Percentiles rank a stretch among this genome's conserved stretches.
Evolutionary conservation across 1,139 yeast genomes (phyloP).

Genomic region (Torulaspora globosa): DNA sequence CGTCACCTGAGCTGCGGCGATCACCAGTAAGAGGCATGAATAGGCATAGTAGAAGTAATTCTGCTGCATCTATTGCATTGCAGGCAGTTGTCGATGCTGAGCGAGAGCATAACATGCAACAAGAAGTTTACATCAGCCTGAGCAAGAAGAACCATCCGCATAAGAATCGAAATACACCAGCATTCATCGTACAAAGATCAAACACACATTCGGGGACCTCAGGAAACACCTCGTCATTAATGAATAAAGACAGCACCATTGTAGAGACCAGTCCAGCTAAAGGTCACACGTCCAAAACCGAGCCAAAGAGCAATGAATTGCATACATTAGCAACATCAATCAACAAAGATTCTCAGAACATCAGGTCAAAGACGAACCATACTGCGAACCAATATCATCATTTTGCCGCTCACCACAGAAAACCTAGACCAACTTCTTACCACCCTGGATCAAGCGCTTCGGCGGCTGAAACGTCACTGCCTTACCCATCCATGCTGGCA

Average conservation of each 20-base stretch:
- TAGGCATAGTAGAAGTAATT: slow-evolving; percentile 33
- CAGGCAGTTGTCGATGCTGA: slow-evolving; percentile 65
- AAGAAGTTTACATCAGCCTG: slow-evolving; percentile 5
- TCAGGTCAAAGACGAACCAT: not conserved
- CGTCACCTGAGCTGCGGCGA: slow-evolving; percentile 24
- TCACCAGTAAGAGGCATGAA: slow-evolving; percentile 22
- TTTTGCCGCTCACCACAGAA: slow-evolving; percentile 41
- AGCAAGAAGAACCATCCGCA: slow-evolving; percentile 7
- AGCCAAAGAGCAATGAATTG: not conserved
- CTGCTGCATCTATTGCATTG: slow-evolving; percentile 58
- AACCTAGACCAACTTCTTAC: slow-evolving; percentile 76
- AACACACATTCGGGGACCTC: slow-evolving; percentile 42
- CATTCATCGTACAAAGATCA: slow-evolving; percentile 38
- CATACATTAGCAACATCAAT: slow-evolving; percentile 1
- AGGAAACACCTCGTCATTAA: slow-evolving; percentile 21
- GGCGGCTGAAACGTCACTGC: slow-evolving; percentile 75
- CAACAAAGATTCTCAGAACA: slow-evolving; percentile 2
- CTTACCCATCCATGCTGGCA: slow-evolving; percentile 47
- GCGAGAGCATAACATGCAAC: slow-evolving; percentile 20
- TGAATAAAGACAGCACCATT: slow-evolving; percentile 25
- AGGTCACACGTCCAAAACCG: slow-evolving; percentile 3
- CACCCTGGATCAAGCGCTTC: slow-evolving; percentile 52
- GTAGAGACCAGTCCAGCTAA: slow-evolving; percentile 28
- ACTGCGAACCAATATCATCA: slow-evolving; percentile 11
- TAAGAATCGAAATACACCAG: slow-evolving; percentile 10